Percentiles rank a stretch among this genome's conserved stretches.
Evolutionary conservation across 768 basidiomycete species (phyloP).

Genomic region (Naematelia encephala): DNA sequence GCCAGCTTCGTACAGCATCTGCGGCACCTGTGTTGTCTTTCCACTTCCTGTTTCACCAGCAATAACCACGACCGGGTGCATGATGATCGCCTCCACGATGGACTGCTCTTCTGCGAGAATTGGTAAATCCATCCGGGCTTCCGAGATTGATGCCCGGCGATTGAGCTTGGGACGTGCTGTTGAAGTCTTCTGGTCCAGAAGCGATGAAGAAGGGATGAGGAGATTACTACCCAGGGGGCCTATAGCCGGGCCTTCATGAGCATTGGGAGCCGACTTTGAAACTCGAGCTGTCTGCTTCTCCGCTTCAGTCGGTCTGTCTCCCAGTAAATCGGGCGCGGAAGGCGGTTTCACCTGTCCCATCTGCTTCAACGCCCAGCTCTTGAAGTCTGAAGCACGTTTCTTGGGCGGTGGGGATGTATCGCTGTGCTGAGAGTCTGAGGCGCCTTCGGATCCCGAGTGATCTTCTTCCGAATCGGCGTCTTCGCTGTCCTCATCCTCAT

Average conservation of each 20-base stretch:
- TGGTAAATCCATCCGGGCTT: conserved; percentile 73
- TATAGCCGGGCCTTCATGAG: conserved; percentile 47
- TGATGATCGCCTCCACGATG: conserved; percentile 84
- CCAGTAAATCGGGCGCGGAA: conserved; percentile 13
- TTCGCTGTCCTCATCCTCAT: conserved; percentile 17
- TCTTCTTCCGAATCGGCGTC: conserved; percentile 10
- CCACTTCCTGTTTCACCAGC: conserved; percentile 96
- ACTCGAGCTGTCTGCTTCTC: background rate
- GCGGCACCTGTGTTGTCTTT: conserved; percentile 97
- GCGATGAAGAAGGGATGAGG: conserved; percentile 63
- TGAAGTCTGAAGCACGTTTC: conserved; percentile 60
- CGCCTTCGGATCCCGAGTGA: conserved; percentile 3
- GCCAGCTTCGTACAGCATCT: conserved; percentile 96
- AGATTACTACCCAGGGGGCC: conserved; percentile 79
- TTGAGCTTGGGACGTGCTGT: conserved; percentile 53
- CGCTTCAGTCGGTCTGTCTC: conserved; percentile 1
- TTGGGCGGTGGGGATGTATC: conserved; percentile 19
- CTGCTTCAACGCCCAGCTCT: conserved; percentile 83
- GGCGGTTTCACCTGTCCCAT: conserved; percentile 53
- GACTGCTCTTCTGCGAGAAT: conserved; percentile 90
- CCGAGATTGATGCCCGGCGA: conserved; percentile 69
- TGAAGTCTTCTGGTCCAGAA: conserved; percentile 45
- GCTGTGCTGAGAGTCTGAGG: conserved; percentile 12
- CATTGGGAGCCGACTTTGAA: conserved; percentile 27
- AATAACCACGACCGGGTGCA: conserved; percentile 82